phyloP scores from a whole-genome alignment of 345 rosid genomes.

The Lepidium africanum region DNA sequence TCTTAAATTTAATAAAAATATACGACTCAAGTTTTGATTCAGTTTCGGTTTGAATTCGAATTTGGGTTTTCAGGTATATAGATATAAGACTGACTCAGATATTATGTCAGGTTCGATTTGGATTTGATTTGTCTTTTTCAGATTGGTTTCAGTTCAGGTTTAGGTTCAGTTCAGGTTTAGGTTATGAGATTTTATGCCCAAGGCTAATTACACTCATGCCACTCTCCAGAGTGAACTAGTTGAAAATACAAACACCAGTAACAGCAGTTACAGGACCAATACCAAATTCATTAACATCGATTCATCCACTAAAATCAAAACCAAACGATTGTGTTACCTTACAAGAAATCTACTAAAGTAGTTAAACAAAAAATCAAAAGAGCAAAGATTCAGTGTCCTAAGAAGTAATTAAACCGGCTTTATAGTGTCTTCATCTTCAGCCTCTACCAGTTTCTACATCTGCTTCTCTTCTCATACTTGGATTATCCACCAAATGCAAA shows the following conservation, averaged over 20 bases:
- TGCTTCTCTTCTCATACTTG: slow-evolving; percentile 28
- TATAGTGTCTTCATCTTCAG: slow-evolving; percentile 1
- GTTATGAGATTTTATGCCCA: too few species aligned
- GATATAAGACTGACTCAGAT: too few species aligned
- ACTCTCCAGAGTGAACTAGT: not conserved
- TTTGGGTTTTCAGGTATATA: too few species aligned
- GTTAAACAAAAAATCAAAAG: not conserved
- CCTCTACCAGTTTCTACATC: slow-evolving; percentile 40
- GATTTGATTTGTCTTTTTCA: too few species aligned
- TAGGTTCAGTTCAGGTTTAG: too few species aligned
- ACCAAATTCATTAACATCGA: not conserved
- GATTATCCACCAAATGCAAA: slow-evolving; percentile 30
- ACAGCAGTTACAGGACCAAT: too few species aligned
- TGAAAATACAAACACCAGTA: too few species aligned
- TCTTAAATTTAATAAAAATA: too few species aligned
- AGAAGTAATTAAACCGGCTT: not conserved
- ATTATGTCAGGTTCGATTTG: too few species aligned
- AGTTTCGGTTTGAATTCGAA: too few species aligned
- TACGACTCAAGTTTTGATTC: too few species aligned
- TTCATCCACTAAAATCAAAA: not conserved
- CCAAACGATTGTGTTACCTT: not conserved
- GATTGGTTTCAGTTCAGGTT: too few species aligned
- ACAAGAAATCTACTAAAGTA: not conserved
- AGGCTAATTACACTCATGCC: not conserved
- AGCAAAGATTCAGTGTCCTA: slow-evolving; percentile 8